These are phyloP conservation scores for Eustoma russellianum DNA, from an alignment of 257 asterid species.

Conservation along the genomic window DNA sequence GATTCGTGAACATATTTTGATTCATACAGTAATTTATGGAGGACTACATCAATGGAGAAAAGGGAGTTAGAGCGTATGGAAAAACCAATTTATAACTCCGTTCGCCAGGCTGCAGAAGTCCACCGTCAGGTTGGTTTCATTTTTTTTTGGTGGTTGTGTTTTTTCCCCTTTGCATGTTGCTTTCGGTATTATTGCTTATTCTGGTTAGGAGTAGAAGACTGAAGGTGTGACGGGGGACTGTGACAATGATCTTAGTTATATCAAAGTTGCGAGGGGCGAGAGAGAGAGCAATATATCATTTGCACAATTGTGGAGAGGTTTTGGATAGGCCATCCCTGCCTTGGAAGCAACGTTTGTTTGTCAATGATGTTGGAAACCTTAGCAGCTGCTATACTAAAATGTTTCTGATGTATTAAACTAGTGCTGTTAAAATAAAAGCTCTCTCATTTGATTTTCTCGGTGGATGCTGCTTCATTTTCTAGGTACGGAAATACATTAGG, in stretches of 20 bases:
- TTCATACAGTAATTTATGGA: conserved; percentile 76
- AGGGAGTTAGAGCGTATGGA: conserved; percentile 89
- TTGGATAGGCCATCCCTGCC: too few species aligned
- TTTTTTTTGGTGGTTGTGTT: background rate
- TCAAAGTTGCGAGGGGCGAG: too few species aligned
- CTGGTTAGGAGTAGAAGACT: background rate
- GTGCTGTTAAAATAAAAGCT: background rate
- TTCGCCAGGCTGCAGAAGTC: conserved; percentile 99
- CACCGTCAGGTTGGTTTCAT: conserved; percentile 77
- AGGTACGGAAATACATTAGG: conserved; percentile 85
- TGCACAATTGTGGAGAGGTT: background rate
- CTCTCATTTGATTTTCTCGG: background rate
- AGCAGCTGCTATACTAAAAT: too few species aligned
- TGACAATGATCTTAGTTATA: background rate
- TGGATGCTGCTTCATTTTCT: conserved; percentile 9
- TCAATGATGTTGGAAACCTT: too few species aligned
- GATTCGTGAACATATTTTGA: background rate
- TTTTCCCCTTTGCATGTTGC: background rate
- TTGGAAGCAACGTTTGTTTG: too few species aligned
- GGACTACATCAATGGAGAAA: conserved; percentile 93
- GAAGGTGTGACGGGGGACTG: background rate
- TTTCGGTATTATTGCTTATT: background rate
- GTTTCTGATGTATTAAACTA: too few species aligned
- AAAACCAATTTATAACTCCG: conserved; percentile 73
- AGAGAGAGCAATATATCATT: background rate